Evolutionary conservation across 2,329 filamentous ascomycete genomes (phyloP).

Genomic region (Paecilomyces fulvus): DNA sequence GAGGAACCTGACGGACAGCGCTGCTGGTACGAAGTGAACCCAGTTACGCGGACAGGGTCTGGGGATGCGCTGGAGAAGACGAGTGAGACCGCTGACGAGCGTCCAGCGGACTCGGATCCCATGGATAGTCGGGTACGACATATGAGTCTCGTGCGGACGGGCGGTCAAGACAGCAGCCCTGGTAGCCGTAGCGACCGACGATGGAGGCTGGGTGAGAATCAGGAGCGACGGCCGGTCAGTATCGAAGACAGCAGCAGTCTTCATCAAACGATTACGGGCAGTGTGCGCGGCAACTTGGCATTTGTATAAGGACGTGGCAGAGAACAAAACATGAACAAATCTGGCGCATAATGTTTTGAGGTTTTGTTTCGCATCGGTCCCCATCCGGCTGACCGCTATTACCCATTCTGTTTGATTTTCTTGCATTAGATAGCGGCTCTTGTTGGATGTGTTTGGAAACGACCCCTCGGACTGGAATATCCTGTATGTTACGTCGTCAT

Average conservation of each 20-base stretch:
- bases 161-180: constrained; percentile 11
- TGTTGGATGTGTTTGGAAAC: background rate
- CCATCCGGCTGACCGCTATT: background rate
- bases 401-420: background rate
- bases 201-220: constrained; percentile 11
- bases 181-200: constrained; percentile 6
- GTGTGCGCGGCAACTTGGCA: constrained; percentile 19
- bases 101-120: constrained; percentile 2
- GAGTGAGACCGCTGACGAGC: background rate
- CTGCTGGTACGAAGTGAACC: constrained; percentile 13
- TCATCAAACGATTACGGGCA: constrained; percentile 13
- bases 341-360: background rate
- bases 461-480: background rate
- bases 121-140: constrained; percentile 9
- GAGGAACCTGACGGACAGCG: constrained; percentile 10
- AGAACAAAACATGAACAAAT: background rate
- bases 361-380: background rate
- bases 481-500: background rate
- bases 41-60: constrained; percentile 5
- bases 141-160: constrained; percentile 14
- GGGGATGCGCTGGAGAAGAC: constrained; percentile 1
- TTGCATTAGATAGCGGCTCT: background rate
- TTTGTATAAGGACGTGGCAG: constrained; percentile 16
- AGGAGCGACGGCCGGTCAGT: constrained; percentile 9
- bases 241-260: constrained; percentile 10